Evolutionary conservation across 1,284 basidiomycete genomes (phyloP).

Genomic region (Retiboletus flavoniger): DNA sequence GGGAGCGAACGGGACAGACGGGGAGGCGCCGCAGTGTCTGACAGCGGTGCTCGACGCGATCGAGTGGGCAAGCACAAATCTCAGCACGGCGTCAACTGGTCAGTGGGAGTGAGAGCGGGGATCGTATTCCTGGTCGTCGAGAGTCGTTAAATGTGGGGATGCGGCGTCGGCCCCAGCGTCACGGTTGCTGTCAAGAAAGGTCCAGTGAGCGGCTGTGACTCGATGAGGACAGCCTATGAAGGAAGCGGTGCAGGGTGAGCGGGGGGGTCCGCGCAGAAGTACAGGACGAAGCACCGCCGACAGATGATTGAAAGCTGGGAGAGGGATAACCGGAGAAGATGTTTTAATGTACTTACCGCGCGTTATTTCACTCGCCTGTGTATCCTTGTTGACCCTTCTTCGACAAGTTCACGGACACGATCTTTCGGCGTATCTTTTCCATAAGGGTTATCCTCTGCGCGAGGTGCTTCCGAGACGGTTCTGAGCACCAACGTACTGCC

Average conservation of each 20-base stretch:
- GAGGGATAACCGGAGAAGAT: constrained; percentile 8
- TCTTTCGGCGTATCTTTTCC: constrained; percentile 33
- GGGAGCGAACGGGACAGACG: constrained; percentile 18
- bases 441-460: constrained; percentile 32
- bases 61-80: constrained; percentile 3
- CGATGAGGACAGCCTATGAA: constrained; percentile 8
- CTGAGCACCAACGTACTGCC: constrained; percentile 18
- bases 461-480: constrained; percentile 21
- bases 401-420: constrained; percentile 22
- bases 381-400: constrained; percentile 32
- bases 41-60: constrained; percentile 8
- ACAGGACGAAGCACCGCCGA: constrained; percentile 25
- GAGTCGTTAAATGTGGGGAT: constrained; percentile 30
- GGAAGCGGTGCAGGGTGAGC: constrained; percentile 8
- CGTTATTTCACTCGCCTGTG: constrained; percentile 27
- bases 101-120: not conserved
- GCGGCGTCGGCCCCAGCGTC: not conserved
- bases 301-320: constrained; percentile 10
- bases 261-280: constrained; percentile 1
- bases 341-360: constrained; percentile 22
- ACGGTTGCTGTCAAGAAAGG: not conserved
- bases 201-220: constrained; percentile 8
- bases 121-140: constrained; percentile 29
- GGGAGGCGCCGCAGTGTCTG: constrained; percentile 16
- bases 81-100: not conserved